phyloP scores from a whole-genome alignment of 225 moss, liverwort and hornwort genomes.

The Lunularia cruciata region DNA sequence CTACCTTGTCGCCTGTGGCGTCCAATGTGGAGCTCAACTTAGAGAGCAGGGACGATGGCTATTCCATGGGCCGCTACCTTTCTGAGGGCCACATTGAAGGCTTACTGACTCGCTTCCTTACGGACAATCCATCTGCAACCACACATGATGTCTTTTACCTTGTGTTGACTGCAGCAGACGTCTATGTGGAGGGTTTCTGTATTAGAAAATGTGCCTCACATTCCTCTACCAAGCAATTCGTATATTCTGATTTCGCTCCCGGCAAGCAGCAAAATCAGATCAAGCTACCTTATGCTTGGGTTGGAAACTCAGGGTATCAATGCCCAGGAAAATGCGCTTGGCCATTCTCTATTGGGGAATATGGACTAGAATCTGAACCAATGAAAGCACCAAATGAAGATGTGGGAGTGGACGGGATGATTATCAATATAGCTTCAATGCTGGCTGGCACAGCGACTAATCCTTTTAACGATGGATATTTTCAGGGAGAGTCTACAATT shows the following conservation, averaged over 20 bases:
- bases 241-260: too few species aligned
- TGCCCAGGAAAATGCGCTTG: slow-evolving; percentile 71
- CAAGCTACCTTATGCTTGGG: slow-evolving; percentile 65
- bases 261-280: neutral
- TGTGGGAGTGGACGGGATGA: slow-evolving; percentile 69
- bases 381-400: slow-evolving; percentile 58
- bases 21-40: neutral
- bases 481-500: slow-evolving; percentile 46
- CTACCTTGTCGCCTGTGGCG: neutral
- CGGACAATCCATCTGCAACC: neutral
- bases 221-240: slow-evolving; percentile 2
- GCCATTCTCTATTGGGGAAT: slow-evolving; percentile 54
- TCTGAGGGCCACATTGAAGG: slow-evolving; percentile 26
- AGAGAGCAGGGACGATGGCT: slow-evolving; percentile 22
- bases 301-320: slow-evolving; percentile 56
- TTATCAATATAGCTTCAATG: slow-evolving; percentile 62
- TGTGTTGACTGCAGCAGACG: slow-evolving; percentile 28
- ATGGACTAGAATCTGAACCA: slow-evolving; percentile 41
- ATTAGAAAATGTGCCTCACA: slow-evolving; percentile 26
- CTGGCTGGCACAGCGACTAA: slow-evolving; percentile 67
- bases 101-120: slow-evolving; percentile 3
- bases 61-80: slow-evolving; percentile 26
- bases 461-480: slow-evolving; percentile 61
- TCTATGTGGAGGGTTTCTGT: slow-evolving; percentile 34
- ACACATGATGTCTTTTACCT: slow-evolving; percentile 20